Evolutionary conservation across 2,329 filamentous ascomycete species (phyloP).

Genomic region (Colletotrichum falcatum): DNA sequence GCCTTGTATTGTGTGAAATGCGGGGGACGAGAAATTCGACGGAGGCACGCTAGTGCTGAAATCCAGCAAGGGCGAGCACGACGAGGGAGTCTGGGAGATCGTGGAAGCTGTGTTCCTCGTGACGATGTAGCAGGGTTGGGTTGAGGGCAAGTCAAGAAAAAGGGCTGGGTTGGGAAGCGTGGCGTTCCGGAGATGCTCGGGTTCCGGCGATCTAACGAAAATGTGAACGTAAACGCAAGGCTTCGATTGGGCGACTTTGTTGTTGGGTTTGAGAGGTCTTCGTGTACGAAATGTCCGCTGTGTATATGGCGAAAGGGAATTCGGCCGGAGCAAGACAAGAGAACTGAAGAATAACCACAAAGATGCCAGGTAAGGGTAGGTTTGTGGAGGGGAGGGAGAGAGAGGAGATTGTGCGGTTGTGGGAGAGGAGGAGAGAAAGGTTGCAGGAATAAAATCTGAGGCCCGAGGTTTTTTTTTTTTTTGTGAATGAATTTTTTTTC

Average conservation of each 20-base stretch:
- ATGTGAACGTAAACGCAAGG: conserved; percentile 40
- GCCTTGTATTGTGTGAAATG: conserved; percentile 16
- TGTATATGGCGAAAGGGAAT: conserved; percentile 8
- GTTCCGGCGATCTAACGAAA: conserved; percentile 38
- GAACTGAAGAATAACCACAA: conserved; percentile 27
- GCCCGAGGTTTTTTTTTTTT: conserved; percentile 43
- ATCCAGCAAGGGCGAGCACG: conserved; percentile 2
- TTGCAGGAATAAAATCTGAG: conserved; percentile 41
- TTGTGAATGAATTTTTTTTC: conserved; percentile 42
- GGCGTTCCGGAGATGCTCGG: conserved; percentile 34
- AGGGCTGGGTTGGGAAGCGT: conserved; percentile 14
- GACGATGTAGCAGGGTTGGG: conserved; percentile 12
- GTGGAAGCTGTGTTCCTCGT: conserved; percentile 23
- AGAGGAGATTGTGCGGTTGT: conserved; percentile 29
- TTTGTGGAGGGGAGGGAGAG: conserved; percentile 31
- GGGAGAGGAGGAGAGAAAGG: conserved; percentile 30
- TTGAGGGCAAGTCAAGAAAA: conserved; percentile 28
- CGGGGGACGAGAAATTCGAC: conserved; percentile 27
- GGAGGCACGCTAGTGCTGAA: conserved; percentile 21
- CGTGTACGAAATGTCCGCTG: conserved; percentile 23
- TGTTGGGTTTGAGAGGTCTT: conserved; percentile 32
- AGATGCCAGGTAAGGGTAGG: conserved; percentile 22
- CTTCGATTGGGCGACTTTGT: conserved; percentile 37
- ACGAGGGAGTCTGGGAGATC: conserved; percentile 19
- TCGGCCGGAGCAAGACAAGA: conserved; percentile 24